Conservation (phyloP, 2,329 filamentous ascomycete species). For the Thielaviopsis ethacetica region DNA sequence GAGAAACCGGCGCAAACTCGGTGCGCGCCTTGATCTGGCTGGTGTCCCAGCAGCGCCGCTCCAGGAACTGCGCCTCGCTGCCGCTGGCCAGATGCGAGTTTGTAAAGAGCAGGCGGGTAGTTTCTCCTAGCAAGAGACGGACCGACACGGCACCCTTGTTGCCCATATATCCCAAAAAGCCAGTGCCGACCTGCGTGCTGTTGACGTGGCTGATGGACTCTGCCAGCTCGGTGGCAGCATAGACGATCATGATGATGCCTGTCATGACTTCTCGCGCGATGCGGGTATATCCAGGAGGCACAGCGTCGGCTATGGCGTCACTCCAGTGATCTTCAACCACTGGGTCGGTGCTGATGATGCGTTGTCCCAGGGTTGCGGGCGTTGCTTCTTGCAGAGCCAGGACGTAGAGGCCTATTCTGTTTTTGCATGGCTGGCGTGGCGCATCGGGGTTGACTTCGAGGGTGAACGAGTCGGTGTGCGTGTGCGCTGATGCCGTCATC, state of each 20-base stretch:
- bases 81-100: constrained; percentile 88
- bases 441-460: constrained; percentile 7
- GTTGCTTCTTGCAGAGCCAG: constrained; percentile 86
- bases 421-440: constrained; percentile 8
- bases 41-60: constrained; percentile 81
- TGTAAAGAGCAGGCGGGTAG: constrained; percentile 74
- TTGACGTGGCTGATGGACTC: constrained; percentile 67
- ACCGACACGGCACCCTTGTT: constrained; percentile 87
- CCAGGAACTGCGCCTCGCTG: constrained; percentile 57
- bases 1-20: constrained; percentile 57
- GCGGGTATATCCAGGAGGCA: constrained; percentile 63
- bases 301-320: constrained; percentile 50
- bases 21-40: constrained; percentile 60
- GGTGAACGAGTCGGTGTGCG: constrained; percentile 4
- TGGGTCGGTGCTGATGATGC: constrained; percentile 62
- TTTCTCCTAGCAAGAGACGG: constrained; percentile 73
- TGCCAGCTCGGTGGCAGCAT: constrained; percentile 62
- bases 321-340: constrained; percentile 65
- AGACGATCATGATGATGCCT: constrained; percentile 70
- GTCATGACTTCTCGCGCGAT: constrained; percentile 73
- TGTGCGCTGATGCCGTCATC: constrained; percentile 1
- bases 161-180: constrained; percentile 80
- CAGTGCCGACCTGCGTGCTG: constrained; percentile 71
- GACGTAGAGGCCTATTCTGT: constrained; percentile 62
- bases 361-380: constrained; percentile 62